Evolutionary conservation across 164 flowering plant species (phyloP).

Genomic region (Kingdonia uniflora): DNA sequence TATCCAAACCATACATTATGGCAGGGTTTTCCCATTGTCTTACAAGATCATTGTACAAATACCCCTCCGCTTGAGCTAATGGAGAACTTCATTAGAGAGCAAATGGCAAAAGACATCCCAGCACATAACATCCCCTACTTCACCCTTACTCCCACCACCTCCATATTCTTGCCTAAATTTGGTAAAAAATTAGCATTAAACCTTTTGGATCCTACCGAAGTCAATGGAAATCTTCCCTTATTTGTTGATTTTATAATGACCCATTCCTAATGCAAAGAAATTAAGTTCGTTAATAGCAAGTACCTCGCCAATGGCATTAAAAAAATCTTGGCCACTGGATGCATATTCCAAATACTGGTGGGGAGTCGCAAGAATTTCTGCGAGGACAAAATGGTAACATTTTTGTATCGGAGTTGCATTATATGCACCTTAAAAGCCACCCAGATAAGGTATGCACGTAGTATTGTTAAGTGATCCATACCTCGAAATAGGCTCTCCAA

Average conservation of each 20-base stretch:
- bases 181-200: conserved; percentile 18
- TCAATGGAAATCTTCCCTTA: conserved; percentile 40
- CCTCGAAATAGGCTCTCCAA: conserved; percentile 67
- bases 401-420: conserved; percentile 38
- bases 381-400: conserved; percentile 58
- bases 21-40: conserved; percentile 42
- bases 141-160: conserved; percentile 41
- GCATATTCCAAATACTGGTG: conserved; percentile 61
- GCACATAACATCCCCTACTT: conserved; percentile 47
- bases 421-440: conserved; percentile 70
- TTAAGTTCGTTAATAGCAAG: conserved; percentile 66
- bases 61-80: conserved; percentile 56
- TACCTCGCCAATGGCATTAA: conserved; percentile 41
- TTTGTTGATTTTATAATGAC: conserved; percentile 49
- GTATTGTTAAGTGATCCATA: conserved; percentile 84
- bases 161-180: conserved; percentile 30
- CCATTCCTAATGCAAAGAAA: conserved; percentile 76
- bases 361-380: conserved; percentile 36
- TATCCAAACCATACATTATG: background rate
- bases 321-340: conserved; percentile 67
- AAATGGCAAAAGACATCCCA: conserved; percentile 79
- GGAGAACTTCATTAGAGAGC: conserved; percentile 67
- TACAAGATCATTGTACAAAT: conserved; percentile 49
- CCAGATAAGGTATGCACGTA: conserved; percentile 55
- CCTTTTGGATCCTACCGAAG: conserved; percentile 36